Percentiles rank a stretch among this genome's conserved stretches.
Evolutionary conservation across 345 rosid genomes (phyloP).

Genomic region (Melaleuca alternifolia): DNA sequence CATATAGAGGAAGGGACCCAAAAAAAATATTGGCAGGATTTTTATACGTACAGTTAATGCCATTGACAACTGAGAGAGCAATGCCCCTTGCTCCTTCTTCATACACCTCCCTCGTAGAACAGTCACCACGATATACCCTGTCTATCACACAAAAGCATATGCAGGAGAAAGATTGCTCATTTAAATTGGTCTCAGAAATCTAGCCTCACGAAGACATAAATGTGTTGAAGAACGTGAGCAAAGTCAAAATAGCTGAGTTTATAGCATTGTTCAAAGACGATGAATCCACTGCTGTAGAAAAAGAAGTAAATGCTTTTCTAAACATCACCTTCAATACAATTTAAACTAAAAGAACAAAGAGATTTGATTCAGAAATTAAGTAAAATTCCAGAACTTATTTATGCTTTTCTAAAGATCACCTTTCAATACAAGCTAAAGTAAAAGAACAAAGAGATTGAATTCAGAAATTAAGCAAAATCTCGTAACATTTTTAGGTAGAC

Average conservation of each 20-base stretch:
- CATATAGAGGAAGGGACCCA: not conserved
- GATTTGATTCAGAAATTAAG: not conserved
- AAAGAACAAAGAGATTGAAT: too few relatives aligned
- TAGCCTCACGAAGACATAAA: not conserved
- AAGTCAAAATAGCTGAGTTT: not conserved
- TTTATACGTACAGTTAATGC: conserved; percentile 69
- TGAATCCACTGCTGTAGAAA: not conserved
- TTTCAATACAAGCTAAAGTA: not conserved
- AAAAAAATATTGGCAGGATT: not conserved
- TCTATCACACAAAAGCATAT: conserved; percentile 31
- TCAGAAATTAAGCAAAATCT: too few relatives aligned
- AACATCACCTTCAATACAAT: not conserved
- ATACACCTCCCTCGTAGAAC: conserved; percentile 67
- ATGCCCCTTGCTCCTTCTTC: conserved; percentile 79
- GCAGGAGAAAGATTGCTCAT: not conserved
- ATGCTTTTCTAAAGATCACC: too few relatives aligned
- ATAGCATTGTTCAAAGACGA: not conserved
- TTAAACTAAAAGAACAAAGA: not conserved
- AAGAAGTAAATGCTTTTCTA: not conserved
- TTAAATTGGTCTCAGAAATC: not conserved
- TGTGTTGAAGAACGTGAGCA: not conserved
- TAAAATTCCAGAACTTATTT: not conserved
- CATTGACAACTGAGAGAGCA: conserved; percentile 83
- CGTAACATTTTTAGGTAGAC: not conserved
- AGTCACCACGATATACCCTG: conserved; percentile 87